phyloP scores from a whole-genome alignment of 306 rosid species.

The Vigna hirtella region DNA sequence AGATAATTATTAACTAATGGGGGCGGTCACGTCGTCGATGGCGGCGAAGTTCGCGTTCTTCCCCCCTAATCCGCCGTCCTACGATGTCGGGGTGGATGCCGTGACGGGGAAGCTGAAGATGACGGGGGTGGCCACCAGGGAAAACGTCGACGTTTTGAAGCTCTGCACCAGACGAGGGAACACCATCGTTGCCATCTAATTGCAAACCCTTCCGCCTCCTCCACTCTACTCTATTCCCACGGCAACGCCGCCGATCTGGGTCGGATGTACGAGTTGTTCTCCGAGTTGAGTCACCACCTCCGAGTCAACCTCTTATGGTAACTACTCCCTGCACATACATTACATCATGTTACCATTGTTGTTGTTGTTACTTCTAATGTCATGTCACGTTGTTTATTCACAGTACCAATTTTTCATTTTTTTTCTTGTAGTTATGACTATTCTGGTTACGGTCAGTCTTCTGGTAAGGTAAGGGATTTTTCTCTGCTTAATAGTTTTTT shows the following conservation, averaged over 20 bases:
- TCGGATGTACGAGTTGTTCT: conserved; percentile 90
- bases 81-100: conserved; percentile 58
- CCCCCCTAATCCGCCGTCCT: conserved; percentile 93
- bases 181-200: conserved; percentile 73
- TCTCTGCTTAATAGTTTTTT: not conserved
- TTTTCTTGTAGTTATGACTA: conserved; percentile 75
- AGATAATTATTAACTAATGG: conserved; percentile 50
- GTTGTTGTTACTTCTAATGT: not conserved
- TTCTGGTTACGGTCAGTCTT: conserved; percentile 87
- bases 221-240: conserved; percentile 82
- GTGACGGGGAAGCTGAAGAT: conserved; percentile 60
- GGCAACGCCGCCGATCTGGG: conserved; percentile 99
- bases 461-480: conserved; percentile 76
- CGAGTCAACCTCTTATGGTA: conserved; percentile 90
- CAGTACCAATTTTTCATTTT: not conserved
- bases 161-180: conserved; percentile 77
- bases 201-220: conserved; percentile 67
- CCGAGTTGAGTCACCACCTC: conserved; percentile 83
- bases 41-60: conserved; percentile 96
- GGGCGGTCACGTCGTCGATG: conserved; percentile 90
- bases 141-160: conserved; percentile 88
- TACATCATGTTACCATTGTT: not conserved
- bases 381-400: not conserved
- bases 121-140: conserved; percentile 59
- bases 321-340: conserved; percentile 19